Evolutionary conservation across 1,139 yeast genomes (phyloP).

Genomic region (Blastobotrys indianensis): DNA sequence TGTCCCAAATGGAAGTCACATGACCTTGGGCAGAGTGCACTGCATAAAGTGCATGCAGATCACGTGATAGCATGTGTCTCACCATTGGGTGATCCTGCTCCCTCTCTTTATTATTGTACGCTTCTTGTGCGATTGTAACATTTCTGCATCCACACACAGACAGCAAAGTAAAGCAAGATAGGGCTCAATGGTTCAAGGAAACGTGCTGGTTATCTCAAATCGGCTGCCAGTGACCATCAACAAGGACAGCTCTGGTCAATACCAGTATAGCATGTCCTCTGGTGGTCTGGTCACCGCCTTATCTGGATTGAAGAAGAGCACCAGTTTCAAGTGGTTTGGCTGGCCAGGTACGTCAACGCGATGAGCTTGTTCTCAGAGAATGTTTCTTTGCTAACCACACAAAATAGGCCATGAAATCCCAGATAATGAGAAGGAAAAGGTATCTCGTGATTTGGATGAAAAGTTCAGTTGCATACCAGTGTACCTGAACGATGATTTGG

Average conservation of each 20-base stretch:
- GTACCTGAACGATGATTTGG: constrained; percentile 77
- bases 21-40: too few relatives aligned
- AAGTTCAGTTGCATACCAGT: constrained; percentile 90
- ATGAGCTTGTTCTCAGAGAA: not conserved
- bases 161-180: too few relatives aligned
- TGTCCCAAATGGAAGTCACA: too few relatives aligned
- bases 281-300: constrained; percentile 97
- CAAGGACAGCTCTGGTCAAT: constrained; percentile 59
- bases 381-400: not conserved
- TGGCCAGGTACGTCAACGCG: constrained; percentile 67
- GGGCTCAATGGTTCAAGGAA: constrained; percentile 34
- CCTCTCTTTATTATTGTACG: too few relatives aligned
- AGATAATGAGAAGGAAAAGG: constrained; percentile 61
- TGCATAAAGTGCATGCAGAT: too few relatives aligned
- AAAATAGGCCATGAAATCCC: constrained; percentile 70
- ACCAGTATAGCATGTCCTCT: constrained; percentile 77
- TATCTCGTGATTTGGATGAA: constrained; percentile 61
- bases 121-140: too few relatives aligned
- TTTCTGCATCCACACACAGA: too few relatives aligned
- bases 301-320: constrained; percentile 79
- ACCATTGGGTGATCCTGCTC: too few relatives aligned
- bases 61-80: too few relatives aligned
- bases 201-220: constrained; percentile 88
- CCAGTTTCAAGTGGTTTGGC: constrained; percentile 95
- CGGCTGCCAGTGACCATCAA: constrained; percentile 90